Conservation (phyloP, 305 asterid genomes). For the Fraxinus angustifolia region DNA sequence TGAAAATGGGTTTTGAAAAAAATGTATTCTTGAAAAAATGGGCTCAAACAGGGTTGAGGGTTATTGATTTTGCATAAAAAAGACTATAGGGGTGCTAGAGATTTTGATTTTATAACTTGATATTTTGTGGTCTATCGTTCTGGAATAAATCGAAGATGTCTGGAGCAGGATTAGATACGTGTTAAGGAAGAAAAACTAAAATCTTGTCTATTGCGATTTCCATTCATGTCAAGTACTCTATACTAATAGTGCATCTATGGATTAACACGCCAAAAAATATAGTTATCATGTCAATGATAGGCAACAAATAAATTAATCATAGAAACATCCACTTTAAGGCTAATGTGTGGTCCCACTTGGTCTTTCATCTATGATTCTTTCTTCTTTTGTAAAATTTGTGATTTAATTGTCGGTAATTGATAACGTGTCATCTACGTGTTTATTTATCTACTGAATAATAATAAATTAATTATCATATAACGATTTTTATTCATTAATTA, state of each 20-base stretch:
- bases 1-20: too few species aligned
- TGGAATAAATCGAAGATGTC: slow-evolving; percentile 43
- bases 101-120: slow-evolving; percentile 30
- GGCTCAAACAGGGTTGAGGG: slow-evolving; percentile 10
- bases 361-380: not conserved
- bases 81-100: slow-evolving; percentile 14
- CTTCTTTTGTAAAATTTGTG: not conserved
- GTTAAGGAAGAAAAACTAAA: not conserved
- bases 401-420: not conserved
- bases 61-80: slow-evolving; percentile 19
- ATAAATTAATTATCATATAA: too few species aligned
- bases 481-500: not conserved
- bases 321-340: not conserved
- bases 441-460: not conserved
- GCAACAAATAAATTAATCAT: too few species aligned
- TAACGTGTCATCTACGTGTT: too few species aligned
- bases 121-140: slow-evolving; percentile 23
- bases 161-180: slow-evolving; percentile 18
- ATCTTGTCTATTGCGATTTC: not conserved
- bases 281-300: too few species aligned
- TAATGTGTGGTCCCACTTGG: slow-evolving; percentile 4
- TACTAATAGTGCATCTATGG: not conserved
- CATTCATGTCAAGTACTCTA: not conserved
- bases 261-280: too few species aligned
- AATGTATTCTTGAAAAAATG: too few species aligned